These are phyloP conservation scores for Saccharum officinarum DNA, from an alignment of 176 grass and related monocot species.

Conservation along the genomic window DNA sequence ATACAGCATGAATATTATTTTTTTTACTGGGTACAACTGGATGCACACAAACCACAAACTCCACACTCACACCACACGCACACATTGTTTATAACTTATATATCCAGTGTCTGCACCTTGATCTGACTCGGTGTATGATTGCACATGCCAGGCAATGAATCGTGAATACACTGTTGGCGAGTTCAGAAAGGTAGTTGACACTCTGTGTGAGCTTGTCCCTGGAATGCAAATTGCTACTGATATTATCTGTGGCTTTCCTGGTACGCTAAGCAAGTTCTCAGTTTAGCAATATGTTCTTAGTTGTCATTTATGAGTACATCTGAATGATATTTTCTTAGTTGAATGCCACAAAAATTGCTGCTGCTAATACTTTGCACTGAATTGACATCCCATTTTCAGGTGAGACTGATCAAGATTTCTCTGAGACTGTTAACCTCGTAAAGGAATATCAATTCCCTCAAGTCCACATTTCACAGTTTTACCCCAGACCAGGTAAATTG, in stretches of 20 bases:
- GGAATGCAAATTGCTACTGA: conserved; percentile 83
- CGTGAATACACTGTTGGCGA: conserved; percentile 79
- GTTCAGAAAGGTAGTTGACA: conserved; percentile 88
- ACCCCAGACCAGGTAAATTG: conserved; percentile 81
- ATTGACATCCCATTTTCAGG: conserved; percentile 43
- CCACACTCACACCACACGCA: too few species aligned
- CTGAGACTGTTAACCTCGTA: conserved; percentile 77
- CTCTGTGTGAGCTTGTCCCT: conserved; percentile 78
- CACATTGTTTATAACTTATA: not conserved
- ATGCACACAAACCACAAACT: too few species aligned
- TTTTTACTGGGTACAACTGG: too few species aligned
- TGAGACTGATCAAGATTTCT: conserved; percentile 90
- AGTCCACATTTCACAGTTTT: conserved; percentile 99
- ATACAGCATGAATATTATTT: not conserved
- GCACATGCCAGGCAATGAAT: conserved; percentile 81
- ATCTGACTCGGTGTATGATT: not conserved
- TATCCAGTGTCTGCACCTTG: not conserved
- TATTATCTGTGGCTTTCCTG: conserved; percentile 96
- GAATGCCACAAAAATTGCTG: not conserved
- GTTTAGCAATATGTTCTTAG: conserved; percentile 14
- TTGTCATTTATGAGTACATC: not conserved
- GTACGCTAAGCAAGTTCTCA: conserved; percentile 41
- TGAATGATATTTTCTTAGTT: not conserved
- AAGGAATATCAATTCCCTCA: conserved; percentile 81
- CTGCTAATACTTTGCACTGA: conserved; percentile 11